Conservation (phyloP, 2,329 filamentous ascomycete species). For the Penicillium oxalicum region DNA sequence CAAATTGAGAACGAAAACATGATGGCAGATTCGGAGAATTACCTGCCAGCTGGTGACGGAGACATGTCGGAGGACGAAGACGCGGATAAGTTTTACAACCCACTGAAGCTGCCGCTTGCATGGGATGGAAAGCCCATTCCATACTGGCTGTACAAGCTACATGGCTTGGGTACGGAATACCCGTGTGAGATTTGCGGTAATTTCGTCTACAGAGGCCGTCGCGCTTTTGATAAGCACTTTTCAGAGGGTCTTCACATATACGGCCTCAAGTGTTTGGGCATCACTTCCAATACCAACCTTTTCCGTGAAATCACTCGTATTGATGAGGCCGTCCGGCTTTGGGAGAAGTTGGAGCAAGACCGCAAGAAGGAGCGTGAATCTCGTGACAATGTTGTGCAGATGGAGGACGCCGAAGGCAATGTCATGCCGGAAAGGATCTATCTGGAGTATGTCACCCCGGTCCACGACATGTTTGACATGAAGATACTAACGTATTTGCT, state of each 20-base stretch:
- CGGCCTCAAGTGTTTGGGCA: constrained; percentile 86
- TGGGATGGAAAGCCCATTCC: constrained; percentile 99
- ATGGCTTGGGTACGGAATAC: constrained; percentile 91
- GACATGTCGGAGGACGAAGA: constrained; percentile 61
- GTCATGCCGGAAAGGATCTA: constrained; percentile 99
- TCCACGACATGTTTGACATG: background rate
- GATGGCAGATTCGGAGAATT: constrained; percentile 55
- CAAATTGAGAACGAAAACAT: constrained; percentile 89
- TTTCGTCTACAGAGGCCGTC: constrained; percentile 95
- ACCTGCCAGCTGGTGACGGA: constrained; percentile 37
- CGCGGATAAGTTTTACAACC: constrained; percentile 92
- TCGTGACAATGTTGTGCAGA: constrained; percentile 84
- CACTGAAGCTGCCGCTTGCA: constrained; percentile 85
- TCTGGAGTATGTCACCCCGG: constrained; percentile 54
- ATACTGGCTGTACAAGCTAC: constrained; percentile 96
- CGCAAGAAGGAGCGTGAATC: constrained; percentile 70
- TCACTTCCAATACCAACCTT: constrained; percentile 74
- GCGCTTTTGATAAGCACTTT: constrained; percentile 98
- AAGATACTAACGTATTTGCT: constrained; percentile 19
- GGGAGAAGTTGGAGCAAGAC: constrained; percentile 88
- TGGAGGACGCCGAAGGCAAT: constrained; percentile 96
- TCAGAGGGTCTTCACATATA: constrained; percentile 90
- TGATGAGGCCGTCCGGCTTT: constrained; percentile 77
- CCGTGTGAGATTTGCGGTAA: constrained; percentile 96
- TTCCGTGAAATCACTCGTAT: constrained; percentile 94